Base-by-base conservation (phyloP, 352 stramenopile species). In the Pythium dissimile region DNA sequence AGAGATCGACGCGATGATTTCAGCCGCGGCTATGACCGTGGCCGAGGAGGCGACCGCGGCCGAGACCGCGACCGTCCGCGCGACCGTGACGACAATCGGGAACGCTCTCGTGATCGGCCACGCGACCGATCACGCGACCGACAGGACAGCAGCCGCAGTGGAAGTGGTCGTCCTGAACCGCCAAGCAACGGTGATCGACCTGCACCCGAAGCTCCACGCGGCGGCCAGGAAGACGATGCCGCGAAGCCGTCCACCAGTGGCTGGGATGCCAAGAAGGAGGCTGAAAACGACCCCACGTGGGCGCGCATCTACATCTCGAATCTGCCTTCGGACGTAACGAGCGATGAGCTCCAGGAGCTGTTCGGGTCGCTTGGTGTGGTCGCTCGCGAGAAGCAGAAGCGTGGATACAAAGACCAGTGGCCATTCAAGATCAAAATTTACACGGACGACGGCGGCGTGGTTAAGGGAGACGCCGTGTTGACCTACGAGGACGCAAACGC, bases 361-460 rank as follows among this genome's bases (percentile, higher is more conserved):
- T 95, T 95, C 50, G 86, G 86, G 16, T 80, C 82, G 26, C 80
- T 95, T 31, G 86, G 86, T 23, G 59, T 94, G 27, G 81, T 95
- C 41, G 86, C 84, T 6, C 67, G 82, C 11, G 84, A 94, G 66
- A 94, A 93, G 66, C 86, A 94, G 58, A 92, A 92, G 66, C 80
- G 86, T 39, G 86, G 84, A 1, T 94, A 85, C 69, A 92, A 92
- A 59, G 83, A 95, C 59, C 82, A 95, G 57, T 95, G 86, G 84
- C 86, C 86, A 30, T 95, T 86, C 66, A 95, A 95, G 73, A 94
- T 95, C 67, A 95, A 92, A 62, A 77, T 95, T 27, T 95, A 95
- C 66, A 81, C 80, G 57, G 85, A 94, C 50, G 68, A 86, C 12
- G 69, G 67, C 50, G 84, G 84, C 10, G 51, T 80, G 35, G 66